Evolutionary conservation across 2,329 filamentous ascomycete species (phyloP).

Genomic region (Cytospora paraplurivora): DNA sequence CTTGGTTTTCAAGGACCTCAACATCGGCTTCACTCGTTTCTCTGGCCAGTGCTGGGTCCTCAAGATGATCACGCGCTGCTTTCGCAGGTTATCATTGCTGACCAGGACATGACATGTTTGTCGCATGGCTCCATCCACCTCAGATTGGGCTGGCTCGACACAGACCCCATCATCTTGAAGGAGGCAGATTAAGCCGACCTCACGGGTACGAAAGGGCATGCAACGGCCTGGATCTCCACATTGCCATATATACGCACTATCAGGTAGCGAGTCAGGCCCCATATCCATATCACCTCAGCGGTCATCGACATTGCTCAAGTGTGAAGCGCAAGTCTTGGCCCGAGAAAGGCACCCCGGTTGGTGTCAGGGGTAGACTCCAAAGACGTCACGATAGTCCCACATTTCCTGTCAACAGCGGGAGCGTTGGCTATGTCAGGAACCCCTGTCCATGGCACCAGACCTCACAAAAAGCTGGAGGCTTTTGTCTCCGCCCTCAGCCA

Average conservation of each 20-base stretch:
- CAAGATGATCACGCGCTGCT: neutral
- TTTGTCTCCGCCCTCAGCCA: constrained; percentile 7
- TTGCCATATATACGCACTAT: no score
- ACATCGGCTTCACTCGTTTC: neutral
- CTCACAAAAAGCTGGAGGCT: constrained; percentile 4
- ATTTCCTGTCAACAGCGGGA: constrained; percentile 29
- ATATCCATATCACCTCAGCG: neutral
- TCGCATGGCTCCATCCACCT: constrained; percentile 18
- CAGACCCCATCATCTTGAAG: constrained; percentile 1
- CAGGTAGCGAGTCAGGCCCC: no score
- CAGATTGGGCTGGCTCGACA: constrained; percentile 14
- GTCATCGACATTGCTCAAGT: neutral
- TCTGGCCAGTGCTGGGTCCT: neutral
- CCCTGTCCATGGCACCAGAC: constrained; percentile 19
- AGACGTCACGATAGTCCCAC: constrained; percentile 19
- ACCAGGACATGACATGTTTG: constrained; percentile 19
- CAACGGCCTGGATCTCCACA: no score
- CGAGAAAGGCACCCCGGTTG: neutral
- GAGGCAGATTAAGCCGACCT: constrained; percentile 4
- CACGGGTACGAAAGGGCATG: neutral
- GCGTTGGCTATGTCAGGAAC: constrained; percentile 19
- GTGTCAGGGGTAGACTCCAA: constrained; percentile 17
- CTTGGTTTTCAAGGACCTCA: neutral
- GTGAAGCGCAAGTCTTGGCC: neutral
- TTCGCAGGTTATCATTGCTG: constrained; percentile 10